A percentile compares a stretch with the other conserved stretches of the same genome.
phyloP scores from a whole-genome alignment of 2,329 filamentous ascomycete species.

The Decorospora gaudefroyi region DNA sequence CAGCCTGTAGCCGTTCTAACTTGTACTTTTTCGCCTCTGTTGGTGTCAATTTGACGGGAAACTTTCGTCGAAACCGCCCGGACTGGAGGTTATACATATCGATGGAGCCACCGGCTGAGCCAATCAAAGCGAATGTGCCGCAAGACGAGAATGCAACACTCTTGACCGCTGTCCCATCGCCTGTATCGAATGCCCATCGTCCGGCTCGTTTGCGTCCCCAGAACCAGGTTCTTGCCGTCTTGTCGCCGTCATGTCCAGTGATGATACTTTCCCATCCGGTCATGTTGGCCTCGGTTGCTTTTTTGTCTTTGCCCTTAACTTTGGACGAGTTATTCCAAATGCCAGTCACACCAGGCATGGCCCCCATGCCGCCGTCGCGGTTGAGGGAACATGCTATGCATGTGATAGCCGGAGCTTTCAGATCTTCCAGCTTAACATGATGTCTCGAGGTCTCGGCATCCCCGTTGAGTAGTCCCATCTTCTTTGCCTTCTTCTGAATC shows the following conservation, averaged over 20 bases:
- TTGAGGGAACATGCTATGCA: conserved; percentile 91
- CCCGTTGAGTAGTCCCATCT: conserved; percentile 71
- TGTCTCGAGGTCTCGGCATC: conserved; percentile 62
- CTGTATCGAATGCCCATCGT: conserved; percentile 87
- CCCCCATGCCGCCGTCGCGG: conserved; percentile 90
- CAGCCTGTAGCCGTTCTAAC: conserved; percentile 63
- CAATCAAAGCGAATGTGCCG: conserved; percentile 89
- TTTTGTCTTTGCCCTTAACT: conserved; percentile 64
- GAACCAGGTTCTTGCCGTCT: conserved; percentile 91
- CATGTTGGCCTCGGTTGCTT: conserved; percentile 72
- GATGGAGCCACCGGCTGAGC: conserved; percentile 79
- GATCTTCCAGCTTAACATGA: conserved; percentile 66
- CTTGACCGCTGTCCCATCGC: conserved; percentile 77
- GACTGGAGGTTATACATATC: conserved; percentile 98
- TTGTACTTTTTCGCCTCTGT: conserved; percentile 78
- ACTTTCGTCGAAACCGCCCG: conserved; percentile 82
- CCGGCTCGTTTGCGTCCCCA: conserved; percentile 94
- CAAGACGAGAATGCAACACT: conserved; percentile 89
- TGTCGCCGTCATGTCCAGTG: conserved; percentile 85
- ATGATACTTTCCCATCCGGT: conserved; percentile 98
- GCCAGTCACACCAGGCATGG: conserved; percentile 73
- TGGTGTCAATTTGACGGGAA: conserved; percentile 77
- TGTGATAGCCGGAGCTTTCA: conserved; percentile 91
- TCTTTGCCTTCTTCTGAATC: conserved; percentile 86
- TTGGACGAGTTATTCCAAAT: conserved; percentile 79